Base-by-base conservation (phyloP, 441 rosid genomes). In the Erodium chrysanthum region DNA sequence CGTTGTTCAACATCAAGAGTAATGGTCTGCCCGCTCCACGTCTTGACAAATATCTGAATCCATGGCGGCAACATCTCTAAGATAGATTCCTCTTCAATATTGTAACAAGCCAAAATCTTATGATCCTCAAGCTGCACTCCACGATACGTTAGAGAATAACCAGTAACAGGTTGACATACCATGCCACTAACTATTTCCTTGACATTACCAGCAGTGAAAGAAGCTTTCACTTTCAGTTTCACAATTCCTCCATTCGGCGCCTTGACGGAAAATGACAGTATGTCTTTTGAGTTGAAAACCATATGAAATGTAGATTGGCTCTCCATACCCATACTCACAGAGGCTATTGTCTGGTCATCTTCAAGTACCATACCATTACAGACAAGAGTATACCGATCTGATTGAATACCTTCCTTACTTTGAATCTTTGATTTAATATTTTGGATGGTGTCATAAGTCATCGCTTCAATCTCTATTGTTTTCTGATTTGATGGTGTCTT, bases 91-190 rank as follows among this genome's bases (percentile, higher is more conserved):
- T 71, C 70, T n/a, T 0, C 12, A 18, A 78, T 54, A 56, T 69
- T 59, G 9, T 73, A 73, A 48, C 46, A 74, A 63, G 79, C 84
- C 75, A 82, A 69, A 22, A 67, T 67, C 69, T 73, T 74, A 23
- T 40, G 67, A 66, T 67, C 79, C 42, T 72, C 76, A 9, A 82
- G 82, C 70, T 64, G 50, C 71, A 69, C 63, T 40, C 76, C 82
- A 2, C 12, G 18, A 63, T 67, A 62, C 42, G 58, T 23, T 21
- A 82, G 27, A 40, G 5, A 1, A 42, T 4, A 21, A 12, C 52
- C 5, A 33, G 33, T 50, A 14, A 22, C 40, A 1, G 76, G 50
- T 50, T 14, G 8, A 18, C 71, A 70, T 37, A 61, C 20, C 68
- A 66, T 70, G 27, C 70, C 7, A 12, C 66, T 76, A 37, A 67